Percentiles rank a stretch among this genome's conserved stretches.
phyloP scores from a whole-genome alignment of 2,329 filamentous ascomycete species.

The Ophiostoma pallidulum region DNA sequence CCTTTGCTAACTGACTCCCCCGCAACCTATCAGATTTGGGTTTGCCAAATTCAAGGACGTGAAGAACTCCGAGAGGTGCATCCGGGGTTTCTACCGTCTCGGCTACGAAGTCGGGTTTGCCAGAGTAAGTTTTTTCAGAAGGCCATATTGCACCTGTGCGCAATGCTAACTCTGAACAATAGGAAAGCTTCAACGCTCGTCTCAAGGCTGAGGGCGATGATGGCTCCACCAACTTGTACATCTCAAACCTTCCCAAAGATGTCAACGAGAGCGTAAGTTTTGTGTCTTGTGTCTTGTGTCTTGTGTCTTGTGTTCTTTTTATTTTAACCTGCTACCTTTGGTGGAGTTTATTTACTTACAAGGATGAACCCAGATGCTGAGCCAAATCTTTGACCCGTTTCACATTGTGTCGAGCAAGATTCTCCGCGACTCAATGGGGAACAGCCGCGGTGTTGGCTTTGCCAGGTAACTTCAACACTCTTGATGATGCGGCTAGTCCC shows the following conservation, averaged over 20 bases:
- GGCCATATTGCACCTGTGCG: no score
- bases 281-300: neutral
- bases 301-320: neutral
- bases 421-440: conserved; percentile 80
- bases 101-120: conserved; percentile 98
- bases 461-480: conserved; percentile 57
- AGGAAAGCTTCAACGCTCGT: conserved; percentile 97
- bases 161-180: no score
- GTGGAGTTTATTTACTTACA: no score
- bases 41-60: conserved; percentile 92
- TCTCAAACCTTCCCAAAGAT: conserved; percentile 88
- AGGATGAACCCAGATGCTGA: conserved; percentile 54
- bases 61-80: conserved; percentile 87
- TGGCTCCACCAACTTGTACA: conserved; percentile 87
- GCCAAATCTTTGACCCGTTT: conserved; percentile 68
- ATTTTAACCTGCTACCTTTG: neutral
- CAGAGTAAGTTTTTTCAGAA: conserved; percentile 52
- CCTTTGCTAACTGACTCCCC: neutral
- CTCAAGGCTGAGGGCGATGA: conserved; percentile 93
- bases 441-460: conserved; percentile 94
- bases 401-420: conserved; percentile 91
- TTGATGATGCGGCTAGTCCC: neutral
- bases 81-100: conserved; percentile 86
- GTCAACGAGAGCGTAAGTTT: conserved; percentile 76
- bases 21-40: conserved; percentile 59